Conservation (phyloP, 768 basidiomycete species). For the Ramaria sp. region DNA sequence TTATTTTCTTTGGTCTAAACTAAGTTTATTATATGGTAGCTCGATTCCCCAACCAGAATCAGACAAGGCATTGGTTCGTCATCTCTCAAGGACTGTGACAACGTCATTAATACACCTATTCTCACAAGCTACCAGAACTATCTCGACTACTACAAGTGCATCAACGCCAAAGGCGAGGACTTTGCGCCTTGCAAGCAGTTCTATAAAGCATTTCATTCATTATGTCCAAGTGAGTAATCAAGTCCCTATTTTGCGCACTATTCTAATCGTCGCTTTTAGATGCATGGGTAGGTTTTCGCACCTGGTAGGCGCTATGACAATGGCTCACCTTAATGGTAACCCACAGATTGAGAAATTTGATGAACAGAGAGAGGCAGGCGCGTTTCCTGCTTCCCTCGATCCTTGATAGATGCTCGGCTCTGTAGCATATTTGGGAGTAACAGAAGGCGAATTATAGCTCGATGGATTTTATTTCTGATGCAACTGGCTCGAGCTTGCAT, state of each 20-base stretch:
- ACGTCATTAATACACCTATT: not conserved
- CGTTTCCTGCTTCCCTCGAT: constrained; percentile 87
- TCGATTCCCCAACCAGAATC: constrained; percentile 85
- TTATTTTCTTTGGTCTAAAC: no score
- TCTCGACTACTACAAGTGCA: constrained; percentile 97
- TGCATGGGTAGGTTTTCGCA: constrained; percentile 64
- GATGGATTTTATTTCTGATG: no score
- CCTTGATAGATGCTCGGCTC: constrained; percentile 30
- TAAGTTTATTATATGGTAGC: constrained; percentile 32
- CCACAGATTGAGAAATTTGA: constrained; percentile 78
- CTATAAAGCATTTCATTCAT: constrained; percentile 88
- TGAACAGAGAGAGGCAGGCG: constrained; percentile 87
- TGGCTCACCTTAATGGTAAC: constrained; percentile 4
- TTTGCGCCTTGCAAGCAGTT: constrained; percentile 99
- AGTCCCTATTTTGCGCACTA: constrained; percentile 4
- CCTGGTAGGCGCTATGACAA: not conserved
- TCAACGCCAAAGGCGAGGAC: constrained; percentile 95
- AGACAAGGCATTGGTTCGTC: constrained; percentile 88
- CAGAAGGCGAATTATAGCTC: not conserved
- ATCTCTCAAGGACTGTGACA: not conserved
- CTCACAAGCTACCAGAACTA: constrained; percentile 80
- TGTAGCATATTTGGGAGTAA: not conserved
- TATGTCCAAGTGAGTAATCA: constrained; percentile 84
- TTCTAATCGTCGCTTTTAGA: constrained; percentile 33
- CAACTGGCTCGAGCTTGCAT: no score